Percentiles rank a stretch among this genome's conserved stretches.
Conservation (phyloP, 768 basidiomycete species). For the Collybiopsis confluens region DNA sequence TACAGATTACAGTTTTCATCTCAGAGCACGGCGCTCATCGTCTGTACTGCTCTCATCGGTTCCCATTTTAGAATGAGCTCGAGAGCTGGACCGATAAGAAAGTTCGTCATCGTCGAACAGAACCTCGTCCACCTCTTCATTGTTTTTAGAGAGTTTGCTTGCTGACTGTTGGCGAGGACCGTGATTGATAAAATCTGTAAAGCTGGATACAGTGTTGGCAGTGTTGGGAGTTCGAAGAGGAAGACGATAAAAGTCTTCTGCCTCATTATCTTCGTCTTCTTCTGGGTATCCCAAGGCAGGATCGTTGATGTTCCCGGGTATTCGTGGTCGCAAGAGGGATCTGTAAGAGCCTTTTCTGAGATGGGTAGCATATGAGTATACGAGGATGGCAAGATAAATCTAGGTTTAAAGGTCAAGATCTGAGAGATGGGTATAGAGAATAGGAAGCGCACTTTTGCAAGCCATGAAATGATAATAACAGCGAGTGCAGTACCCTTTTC, state of each 20-base stretch:
- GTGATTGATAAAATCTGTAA: constrained; percentile 59
- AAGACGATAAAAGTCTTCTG: constrained; percentile 66
- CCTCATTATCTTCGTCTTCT: constrained; percentile 62
- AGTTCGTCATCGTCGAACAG: constrained; percentile 61
- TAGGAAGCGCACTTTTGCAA: constrained; percentile 65
- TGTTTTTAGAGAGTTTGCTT: constrained; percentile 18
- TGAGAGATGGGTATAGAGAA: too few relatives aligned
- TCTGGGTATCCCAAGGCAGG: constrained; percentile 30
- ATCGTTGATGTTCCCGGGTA: constrained; percentile 29
- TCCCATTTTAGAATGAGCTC: constrained; percentile 38
- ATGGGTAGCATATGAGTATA: constrained; percentile 93
- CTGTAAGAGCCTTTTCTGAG: constrained; percentile 90
- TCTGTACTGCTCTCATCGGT: constrained; percentile 39
- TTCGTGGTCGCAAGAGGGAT: constrained; percentile 59
- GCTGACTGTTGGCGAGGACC: constrained; percentile 14
- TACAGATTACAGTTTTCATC: constrained; percentile 1
- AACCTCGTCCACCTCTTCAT: constrained; percentile 45
- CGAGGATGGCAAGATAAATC: constrained; percentile 86
- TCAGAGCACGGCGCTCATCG: constrained; percentile 35
- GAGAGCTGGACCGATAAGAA: constrained; percentile 34
- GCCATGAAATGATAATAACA: constrained; percentile 81
- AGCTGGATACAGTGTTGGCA: constrained; percentile 44
- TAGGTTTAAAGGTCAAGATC: too few relatives aligned
- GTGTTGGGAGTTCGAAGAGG: constrained; percentile 46
- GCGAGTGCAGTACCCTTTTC: constrained; percentile 81